Conservation (phyloP, 2,329 filamentous ascomycete genomes). For the Ceratocystis ficicola region DNA sequence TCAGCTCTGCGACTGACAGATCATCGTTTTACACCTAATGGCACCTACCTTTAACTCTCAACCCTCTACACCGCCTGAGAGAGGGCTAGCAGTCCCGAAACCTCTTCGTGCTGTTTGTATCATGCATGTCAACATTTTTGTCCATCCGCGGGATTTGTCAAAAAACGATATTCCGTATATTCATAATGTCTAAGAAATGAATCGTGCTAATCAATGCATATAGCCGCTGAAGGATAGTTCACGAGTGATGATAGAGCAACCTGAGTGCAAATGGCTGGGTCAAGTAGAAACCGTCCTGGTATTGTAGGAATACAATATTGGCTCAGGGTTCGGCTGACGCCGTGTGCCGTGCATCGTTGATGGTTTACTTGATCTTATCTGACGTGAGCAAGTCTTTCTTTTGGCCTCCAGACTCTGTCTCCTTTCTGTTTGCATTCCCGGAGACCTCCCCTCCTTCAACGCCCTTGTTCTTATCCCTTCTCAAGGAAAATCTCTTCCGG, state of each 20-base stretch:
- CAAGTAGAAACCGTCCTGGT: conserved; percentile 18
- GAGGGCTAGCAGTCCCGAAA: background rate
- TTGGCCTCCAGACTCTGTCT: background rate
- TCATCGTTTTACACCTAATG: too few relatives aligned
- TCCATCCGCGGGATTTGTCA: background rate
- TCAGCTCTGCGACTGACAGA: too few relatives aligned
- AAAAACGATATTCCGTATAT: background rate
- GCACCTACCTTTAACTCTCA: too few relatives aligned
- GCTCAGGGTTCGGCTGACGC: conserved; percentile 16
- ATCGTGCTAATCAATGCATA: conserved; percentile 1
- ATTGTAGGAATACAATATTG: conserved; percentile 27
- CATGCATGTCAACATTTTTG: background rate
- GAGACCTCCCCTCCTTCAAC: background rate
- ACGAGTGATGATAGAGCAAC: conserved; percentile 33
- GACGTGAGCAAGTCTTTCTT: conserved; percentile 30
- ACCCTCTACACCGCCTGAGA: too few relatives aligned
- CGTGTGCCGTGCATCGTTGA: conserved; percentile 16
- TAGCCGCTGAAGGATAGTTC: conserved; percentile 19
- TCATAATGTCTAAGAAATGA: conserved; percentile 9
- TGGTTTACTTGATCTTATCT: conserved; percentile 54
- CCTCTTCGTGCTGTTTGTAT: background rate
- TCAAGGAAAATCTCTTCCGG: conserved; percentile 18
- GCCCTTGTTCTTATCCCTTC: conserved; percentile 13
- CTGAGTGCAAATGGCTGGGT: conserved; percentile 18
- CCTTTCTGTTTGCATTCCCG: background rate